These are phyloP conservation scores for Malassezia yamatoensis DNA, from an alignment of 1,284 basidiomycete species.

Conservation along the genomic window DNA sequence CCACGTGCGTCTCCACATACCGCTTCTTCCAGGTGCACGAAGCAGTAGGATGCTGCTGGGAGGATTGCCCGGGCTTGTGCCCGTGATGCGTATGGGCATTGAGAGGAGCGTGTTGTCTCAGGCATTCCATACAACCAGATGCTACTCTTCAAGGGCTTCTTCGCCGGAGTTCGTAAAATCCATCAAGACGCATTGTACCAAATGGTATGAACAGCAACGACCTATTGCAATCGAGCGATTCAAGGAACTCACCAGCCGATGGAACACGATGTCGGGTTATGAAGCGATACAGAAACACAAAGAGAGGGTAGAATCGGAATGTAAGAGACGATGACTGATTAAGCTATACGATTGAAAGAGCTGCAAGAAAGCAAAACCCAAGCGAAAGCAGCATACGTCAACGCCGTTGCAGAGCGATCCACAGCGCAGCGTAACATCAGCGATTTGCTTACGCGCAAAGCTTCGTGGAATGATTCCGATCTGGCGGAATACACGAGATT, in stretches of 20 bases:
- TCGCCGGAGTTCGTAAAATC: not conserved
- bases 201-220: constrained; percentile 5
- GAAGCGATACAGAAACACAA: constrained; percentile 29
- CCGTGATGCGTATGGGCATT: no score
- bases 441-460: constrained; percentile 38
- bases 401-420: constrained; percentile 25
- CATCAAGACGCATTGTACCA: not conserved
- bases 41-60: no score
- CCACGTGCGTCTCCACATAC: constrained; percentile 11
- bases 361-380: constrained; percentile 17
- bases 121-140: no score
- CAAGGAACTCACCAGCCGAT: constrained; percentile 20
- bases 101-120: no score
- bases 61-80: no score
- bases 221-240: constrained; percentile 10
- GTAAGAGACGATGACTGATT: constrained; percentile 8
- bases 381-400: constrained; percentile 26
- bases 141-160: not conserved
- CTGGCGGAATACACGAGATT: constrained; percentile 35
- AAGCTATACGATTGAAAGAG: constrained; percentile 19
- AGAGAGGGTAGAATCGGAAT: constrained; percentile 17
- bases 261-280: constrained; percentile 38
- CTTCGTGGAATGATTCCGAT: constrained; percentile 34
- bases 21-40: not conserved
- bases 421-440: constrained; percentile 33